Conservation (phyloP, 306 rosid genomes). For the Sicyos edulis region DNA sequence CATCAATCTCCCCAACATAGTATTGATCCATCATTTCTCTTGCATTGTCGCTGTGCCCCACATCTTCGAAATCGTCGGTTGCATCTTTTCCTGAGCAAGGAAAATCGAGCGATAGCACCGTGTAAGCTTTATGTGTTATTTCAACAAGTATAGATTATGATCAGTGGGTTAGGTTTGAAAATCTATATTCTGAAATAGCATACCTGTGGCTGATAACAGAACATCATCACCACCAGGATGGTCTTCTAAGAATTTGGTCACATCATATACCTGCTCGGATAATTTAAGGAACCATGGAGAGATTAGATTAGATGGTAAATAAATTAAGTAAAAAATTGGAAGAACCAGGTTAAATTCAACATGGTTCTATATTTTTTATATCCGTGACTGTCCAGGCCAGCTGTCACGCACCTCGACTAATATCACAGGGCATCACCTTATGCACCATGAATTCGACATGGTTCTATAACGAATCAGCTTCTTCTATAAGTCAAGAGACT, state of each 20-base stretch:
- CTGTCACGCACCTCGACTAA: too few species aligned
- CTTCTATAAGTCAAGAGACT: not conserved
- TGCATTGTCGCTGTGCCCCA: constrained; percentile 50
- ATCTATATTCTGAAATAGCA: not conserved
- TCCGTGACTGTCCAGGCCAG: too few species aligned
- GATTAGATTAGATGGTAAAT: not conserved
- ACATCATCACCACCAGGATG: constrained; percentile 64
- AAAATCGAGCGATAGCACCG: not conserved
- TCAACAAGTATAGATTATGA: not conserved
- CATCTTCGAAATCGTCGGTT: constrained; percentile 59
- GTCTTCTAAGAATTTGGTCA: constrained; percentile 50
- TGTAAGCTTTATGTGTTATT: not conserved
- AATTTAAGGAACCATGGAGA: not conserved
- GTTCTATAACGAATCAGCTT: not conserved
- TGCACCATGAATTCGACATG: not conserved
- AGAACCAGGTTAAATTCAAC: not conserved
- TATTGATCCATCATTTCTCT: constrained; percentile 45
- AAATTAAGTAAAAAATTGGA: not conserved
- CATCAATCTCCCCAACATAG: constrained; percentile 43
- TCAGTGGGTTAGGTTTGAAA: not conserved
- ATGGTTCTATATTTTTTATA: too few species aligned
- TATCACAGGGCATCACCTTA: too few species aligned
- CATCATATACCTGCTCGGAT: constrained; percentile 41
- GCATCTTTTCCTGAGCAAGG: constrained; percentile 43
- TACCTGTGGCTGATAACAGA: constrained; percentile 49